A percentile compares a stretch with the other conserved stretches of the same genome.
These are phyloP conservation scores for Ceratocystis variospora DNA, from an alignment of 2,329 filamentous ascomycete species.

Conservation along the genomic window DNA sequence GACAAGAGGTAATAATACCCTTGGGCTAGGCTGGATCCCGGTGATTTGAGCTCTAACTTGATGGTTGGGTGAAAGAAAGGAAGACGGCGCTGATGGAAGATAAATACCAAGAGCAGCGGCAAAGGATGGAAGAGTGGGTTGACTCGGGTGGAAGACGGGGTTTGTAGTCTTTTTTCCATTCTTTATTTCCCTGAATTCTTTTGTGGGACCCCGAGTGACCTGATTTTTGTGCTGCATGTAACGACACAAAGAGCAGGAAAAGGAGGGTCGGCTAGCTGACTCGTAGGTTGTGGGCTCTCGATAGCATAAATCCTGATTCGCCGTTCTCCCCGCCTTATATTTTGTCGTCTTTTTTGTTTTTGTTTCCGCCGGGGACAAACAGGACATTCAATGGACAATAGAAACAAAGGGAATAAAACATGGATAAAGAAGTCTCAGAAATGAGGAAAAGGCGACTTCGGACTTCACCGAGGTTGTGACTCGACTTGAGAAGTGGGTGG, in stretches of 20 bases:
- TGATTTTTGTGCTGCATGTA: background rate
- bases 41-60: too few species aligned
- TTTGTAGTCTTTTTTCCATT: background rate
- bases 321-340: background rate
- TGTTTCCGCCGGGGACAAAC: background rate
- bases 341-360: background rate
- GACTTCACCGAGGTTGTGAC: slow-evolving; percentile 1
- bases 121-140: too few species aligned
- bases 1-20: too few species aligned
- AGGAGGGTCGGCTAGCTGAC: too few species aligned
- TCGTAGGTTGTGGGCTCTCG: too few species aligned
- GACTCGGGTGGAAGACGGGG: too few species aligned
- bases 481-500: background rate
- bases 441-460: background rate
- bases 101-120: too few species aligned
- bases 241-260: background rate
- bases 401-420: background rate
- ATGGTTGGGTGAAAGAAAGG: too few species aligned
- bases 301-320: too few species aligned
- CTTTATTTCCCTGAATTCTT: too few species aligned
- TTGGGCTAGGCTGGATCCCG: too few species aligned
- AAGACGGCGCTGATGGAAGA: too few species aligned
- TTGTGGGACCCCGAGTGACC: background rate
- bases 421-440: background rate
- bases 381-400: background rate